Percentiles rank a stretch among this genome's conserved stretches.
phyloP scores from a whole-genome alignment of 1,284 basidiomycete species.

The Cryptococcus sp. region DNA sequence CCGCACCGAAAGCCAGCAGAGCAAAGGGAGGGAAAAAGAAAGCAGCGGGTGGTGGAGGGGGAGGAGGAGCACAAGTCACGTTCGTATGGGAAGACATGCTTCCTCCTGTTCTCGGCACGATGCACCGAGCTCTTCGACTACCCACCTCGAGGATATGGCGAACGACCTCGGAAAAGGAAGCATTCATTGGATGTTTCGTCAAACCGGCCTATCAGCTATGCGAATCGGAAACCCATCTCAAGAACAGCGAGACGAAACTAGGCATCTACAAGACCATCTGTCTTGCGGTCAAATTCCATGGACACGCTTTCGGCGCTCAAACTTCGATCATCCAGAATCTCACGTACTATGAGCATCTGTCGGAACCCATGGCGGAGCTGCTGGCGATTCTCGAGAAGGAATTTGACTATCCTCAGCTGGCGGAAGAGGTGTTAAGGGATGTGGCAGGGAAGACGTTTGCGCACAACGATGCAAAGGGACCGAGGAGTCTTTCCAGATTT shows the following conservation, averaged over 20 bases:
- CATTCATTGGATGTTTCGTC: conserved; percentile 77
- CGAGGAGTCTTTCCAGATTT: conserved; percentile 79
- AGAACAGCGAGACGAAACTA: conserved; percentile 62
- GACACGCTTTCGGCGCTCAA: conserved; percentile 75
- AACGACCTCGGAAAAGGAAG: conserved; percentile 72
- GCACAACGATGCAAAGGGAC: conserved; percentile 70
- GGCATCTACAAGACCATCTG: conserved; percentile 86
- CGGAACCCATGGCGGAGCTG: conserved; percentile 90
- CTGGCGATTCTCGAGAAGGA: conserved; percentile 73
- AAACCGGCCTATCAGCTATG: conserved; percentile 78
- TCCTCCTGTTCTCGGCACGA: conserved; percentile 59
- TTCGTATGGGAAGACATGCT: conserved; percentile 81
- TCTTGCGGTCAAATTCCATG: conserved; percentile 84
- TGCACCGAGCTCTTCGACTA: conserved; percentile 66
- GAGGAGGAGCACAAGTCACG: conserved; percentile 24
- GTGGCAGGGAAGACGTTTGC: conserved; percentile 38
- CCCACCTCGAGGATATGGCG: conserved; percentile 80
- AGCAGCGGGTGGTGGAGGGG: conserved; percentile 24
- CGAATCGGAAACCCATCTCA: conserved; percentile 86
- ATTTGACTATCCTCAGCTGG: conserved; percentile 82
- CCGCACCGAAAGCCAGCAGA: conserved; percentile 11
- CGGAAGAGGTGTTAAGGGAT: conserved; percentile 74
- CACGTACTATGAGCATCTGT: conserved; percentile 90
- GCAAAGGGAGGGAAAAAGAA: conserved; percentile 52
- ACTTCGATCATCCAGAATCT: conserved; percentile 86